Evolutionary conservation across 2,329 filamentous ascomycete genomes (phyloP).

Genomic region (Colletotrichum caudatum): DNA sequence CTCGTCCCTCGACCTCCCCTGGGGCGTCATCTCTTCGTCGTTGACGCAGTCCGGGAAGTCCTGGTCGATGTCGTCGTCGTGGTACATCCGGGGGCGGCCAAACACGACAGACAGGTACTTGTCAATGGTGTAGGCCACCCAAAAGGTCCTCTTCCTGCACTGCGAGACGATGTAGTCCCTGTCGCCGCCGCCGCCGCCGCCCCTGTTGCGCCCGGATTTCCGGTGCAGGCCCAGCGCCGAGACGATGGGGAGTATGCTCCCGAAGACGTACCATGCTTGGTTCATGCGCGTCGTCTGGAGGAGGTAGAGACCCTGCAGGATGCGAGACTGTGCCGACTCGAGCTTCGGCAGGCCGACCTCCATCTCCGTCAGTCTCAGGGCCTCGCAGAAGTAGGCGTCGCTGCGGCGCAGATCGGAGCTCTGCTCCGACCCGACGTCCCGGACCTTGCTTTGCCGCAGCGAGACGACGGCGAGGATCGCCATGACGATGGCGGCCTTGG

Average conservation of each 20-base stretch:
- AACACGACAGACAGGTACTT: conserved; percentile 74
- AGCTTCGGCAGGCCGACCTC: conserved; percentile 66
- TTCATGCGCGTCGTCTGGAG: conserved; percentile 70
- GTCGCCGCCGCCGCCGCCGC: neutral
- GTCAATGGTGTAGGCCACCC: conserved; percentile 72
- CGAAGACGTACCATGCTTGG: conserved; percentile 72
- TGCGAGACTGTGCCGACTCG: conserved; percentile 68
- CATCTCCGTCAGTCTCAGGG: conserved; percentile 50
- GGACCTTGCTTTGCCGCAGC: conserved; percentile 57
- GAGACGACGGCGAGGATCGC: conserved; percentile 62
- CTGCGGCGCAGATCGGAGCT: conserved; percentile 41
- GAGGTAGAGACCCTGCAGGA: conserved; percentile 70
- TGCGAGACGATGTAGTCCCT: conserved; percentile 61
- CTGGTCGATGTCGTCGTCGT: conserved; percentile 74
- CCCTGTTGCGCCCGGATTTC: conserved; percentile 32
- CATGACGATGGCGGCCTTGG: conserved; percentile 60
- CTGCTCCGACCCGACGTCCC: conserved; percentile 24
- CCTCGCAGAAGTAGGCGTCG: conserved; percentile 46
- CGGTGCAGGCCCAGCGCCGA: conserved; percentile 54
- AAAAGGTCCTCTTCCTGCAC: conserved; percentile 69
- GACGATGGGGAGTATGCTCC: conserved; percentile 65
- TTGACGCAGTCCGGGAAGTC: conserved; percentile 67
- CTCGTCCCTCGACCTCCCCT: conserved; percentile 48
- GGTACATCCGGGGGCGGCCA: conserved; percentile 69
- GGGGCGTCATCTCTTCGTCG: conserved; percentile 66